A percentile compares a stretch with the other conserved stretches of the same genome.
These are phyloP conservation scores for Ophioceras dolichostomum DNA, from an alignment of 2,329 filamentous ascomycete species.

Conservation along the genomic window DNA sequence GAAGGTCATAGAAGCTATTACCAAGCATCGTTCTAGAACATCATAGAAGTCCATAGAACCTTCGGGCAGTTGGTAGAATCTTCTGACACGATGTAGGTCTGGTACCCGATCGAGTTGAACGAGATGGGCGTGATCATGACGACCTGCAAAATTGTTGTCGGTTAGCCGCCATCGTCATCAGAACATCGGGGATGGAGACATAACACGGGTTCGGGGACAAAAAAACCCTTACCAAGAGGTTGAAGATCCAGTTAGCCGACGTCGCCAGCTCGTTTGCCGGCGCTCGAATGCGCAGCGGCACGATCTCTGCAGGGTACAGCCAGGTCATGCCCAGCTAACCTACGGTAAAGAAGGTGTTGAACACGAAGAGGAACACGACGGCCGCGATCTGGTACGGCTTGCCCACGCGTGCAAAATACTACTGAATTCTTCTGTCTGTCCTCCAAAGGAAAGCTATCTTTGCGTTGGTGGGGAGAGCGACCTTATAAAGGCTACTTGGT, in stretches of 20 bases:
- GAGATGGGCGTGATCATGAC: conserved; percentile 51
- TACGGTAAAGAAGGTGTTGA: conserved; percentile 39
- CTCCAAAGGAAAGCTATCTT: no score
- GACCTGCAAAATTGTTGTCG: conserved; percentile 15
- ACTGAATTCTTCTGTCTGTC: no score
- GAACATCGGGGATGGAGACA: background rate
- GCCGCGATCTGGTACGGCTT: background rate
- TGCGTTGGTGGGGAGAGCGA: no score
- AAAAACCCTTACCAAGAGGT: conserved; percentile 30
- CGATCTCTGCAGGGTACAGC: conserved; percentile 47
- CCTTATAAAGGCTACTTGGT: no score
- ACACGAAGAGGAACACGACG: conserved; percentile 33
- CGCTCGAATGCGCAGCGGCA: conserved; percentile 36
- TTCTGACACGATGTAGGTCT: no score
- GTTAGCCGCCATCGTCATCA: background rate
- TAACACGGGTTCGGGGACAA: no score
- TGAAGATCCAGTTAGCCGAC: conserved; percentile 49
- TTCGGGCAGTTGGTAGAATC: no score
- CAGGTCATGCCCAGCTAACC: conserved; percentile 44
- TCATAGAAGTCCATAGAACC: no score
- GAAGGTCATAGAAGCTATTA: no score
- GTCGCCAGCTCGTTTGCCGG: conserved; percentile 45
- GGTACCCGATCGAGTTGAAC: conserved; percentile 42
- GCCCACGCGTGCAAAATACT: no score
- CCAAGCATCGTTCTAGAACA: no score